Evolutionary conservation across 2,329 filamentous ascomycete species (phyloP), one percentile per base, ranked within the genome.

Genomic region (Ramularia endophylla): DNA sequence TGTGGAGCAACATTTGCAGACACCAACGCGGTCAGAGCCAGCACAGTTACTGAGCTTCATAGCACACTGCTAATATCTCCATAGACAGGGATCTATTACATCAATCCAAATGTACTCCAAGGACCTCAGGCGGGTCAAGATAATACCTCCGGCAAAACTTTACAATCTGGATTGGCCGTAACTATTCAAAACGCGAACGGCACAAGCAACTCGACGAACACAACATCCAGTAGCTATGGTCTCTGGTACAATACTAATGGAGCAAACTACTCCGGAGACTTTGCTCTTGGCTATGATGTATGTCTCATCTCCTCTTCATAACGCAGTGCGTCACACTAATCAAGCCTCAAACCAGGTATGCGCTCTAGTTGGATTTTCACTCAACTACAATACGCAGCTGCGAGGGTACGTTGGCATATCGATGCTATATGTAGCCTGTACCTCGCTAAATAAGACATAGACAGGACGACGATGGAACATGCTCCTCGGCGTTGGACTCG

Each of bases 181-280:
- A 44, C 41, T 8, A 29, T 44, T 11, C 18, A 27, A 8, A 13
- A 32, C 22, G n/a, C 34, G 13, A 17, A 13, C 5, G 40, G 35
- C 34, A 13, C 27, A 11, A 40, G 15, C 20, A 36, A 40, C 13
- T 12, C 22, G 18, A 27, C 36, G n/a, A 40, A 39, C 13, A 12
- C 36, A 18, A 22, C 33, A 13, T 40, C 42, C 3, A 37, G 38
- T 3, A 36, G 38, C 20, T 40, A 36, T n/a, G 32, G 34, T 27
- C 27, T 43, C 13, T 46, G 44, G 44, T 46, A 40, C 27, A 39
- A 46, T 13, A 43, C 44, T 5, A 43, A 43, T 27, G 44, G 44
- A n/a, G 44, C 44, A 5, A 40, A 46, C 27, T 46, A 46, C 31
- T 31, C 35, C 7, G 31, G 38, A 27, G 31, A 38, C 27, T 33